Conservation (phyloP, 1,284 basidiomycete species). For the Ganoderma lucidum region DNA sequence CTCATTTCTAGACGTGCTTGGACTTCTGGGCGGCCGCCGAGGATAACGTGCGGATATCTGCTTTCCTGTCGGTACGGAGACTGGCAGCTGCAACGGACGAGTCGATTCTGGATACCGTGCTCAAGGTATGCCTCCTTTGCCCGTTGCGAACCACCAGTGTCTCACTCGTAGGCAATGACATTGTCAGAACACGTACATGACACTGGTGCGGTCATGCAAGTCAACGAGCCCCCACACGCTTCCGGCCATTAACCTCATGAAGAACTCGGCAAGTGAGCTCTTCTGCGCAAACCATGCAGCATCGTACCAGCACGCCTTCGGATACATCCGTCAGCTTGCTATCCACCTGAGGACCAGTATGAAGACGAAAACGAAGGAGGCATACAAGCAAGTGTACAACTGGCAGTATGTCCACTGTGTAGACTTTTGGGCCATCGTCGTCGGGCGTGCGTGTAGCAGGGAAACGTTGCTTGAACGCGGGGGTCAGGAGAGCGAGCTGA, state of each 20-base stretch:
- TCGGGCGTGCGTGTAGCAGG: constrained; percentile 81
- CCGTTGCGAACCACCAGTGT: background rate
- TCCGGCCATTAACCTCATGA: constrained; percentile 97
- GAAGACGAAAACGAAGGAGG: constrained; percentile 89
- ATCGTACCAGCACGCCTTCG: constrained; percentile 96
- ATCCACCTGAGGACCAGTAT: constrained; percentile 93
- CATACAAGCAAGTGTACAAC: constrained; percentile 94
- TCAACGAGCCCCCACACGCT: constrained; percentile 88
- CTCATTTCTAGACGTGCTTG: constrained; percentile 64
- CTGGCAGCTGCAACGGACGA: constrained; percentile 85
- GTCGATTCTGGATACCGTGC: constrained; percentile 83
- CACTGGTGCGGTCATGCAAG: constrained; percentile 84
- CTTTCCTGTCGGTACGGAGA: constrained; percentile 88
- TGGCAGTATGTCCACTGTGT: constrained; percentile 98
- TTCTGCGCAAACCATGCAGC: constrained; percentile 81
- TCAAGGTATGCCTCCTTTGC: constrained; percentile 69
- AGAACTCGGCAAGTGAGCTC: constrained; percentile 95
- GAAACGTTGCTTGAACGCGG: constrained; percentile 59
- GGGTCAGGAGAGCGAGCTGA: constrained; percentile 79
- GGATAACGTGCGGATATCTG: constrained; percentile 87
- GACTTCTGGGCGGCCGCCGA: constrained; percentile 85
- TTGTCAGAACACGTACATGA: constrained; percentile 82
- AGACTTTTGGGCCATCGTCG: constrained; percentile 95
- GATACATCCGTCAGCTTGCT: constrained; percentile 96
- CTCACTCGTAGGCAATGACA: background rate